phyloP scores from a whole-genome alignment of 2,329 filamentous ascomycete genomes.

The Talaromyces sp. region DNA sequence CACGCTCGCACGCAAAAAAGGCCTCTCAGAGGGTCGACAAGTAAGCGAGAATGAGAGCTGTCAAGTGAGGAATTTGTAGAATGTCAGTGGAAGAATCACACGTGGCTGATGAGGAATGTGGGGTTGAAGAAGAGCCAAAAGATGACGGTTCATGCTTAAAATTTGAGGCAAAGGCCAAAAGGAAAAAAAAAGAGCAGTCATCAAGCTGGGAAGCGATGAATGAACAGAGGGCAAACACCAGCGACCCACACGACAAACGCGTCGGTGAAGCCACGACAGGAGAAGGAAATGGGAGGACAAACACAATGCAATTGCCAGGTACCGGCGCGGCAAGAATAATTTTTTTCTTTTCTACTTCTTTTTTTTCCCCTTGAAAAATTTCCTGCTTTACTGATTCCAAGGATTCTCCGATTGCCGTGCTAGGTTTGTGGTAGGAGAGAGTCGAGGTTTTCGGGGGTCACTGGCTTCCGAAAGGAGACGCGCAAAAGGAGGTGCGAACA shows the following conservation, averaged over 20 bases:
- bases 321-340: neutral
- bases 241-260: conserved; percentile 8
- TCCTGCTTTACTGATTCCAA: neutral
- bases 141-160: conserved; percentile 4
- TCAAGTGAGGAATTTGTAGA: conserved; percentile 1
- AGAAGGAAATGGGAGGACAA: neutral
- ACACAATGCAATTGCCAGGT: conserved; percentile 1
- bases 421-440: neutral
- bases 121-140: neutral
- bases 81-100: conserved; percentile 10
- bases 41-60: neutral
- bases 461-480: neutral
- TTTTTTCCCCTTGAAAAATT: neutral
- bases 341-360: neutral
- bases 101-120: conserved; percentile 12
- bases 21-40: conserved; percentile 8
- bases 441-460: neutral
- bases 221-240: conserved; percentile 6
- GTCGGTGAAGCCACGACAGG: neutral
- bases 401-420: neutral
- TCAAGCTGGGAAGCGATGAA: conserved; percentile 7
- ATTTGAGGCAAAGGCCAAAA: neutral
- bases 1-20: neutral
- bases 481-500: neutral
- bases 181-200: conserved; percentile 3